A percentile compares a stretch with the other conserved stretches of the same genome.
Conservation (phyloP, 352 stramenopile species). For the Phytophthora gonapodyides region DNA sequence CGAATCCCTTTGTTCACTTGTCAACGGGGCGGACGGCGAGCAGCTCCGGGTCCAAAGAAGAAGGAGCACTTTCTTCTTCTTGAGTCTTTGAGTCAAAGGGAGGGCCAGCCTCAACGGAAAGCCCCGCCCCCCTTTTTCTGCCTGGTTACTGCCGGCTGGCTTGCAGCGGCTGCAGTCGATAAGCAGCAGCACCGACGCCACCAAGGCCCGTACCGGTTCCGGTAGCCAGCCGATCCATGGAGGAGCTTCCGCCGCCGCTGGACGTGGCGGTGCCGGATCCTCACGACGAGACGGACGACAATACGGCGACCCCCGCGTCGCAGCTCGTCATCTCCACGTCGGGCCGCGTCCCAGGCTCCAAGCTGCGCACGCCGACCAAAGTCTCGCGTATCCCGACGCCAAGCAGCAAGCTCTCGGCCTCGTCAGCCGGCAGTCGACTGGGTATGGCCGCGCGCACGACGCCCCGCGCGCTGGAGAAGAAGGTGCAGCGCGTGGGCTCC, state of each 20-base stretch:
- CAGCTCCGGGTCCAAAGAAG: not conserved
- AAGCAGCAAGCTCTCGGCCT: slow-evolving; percentile 17
- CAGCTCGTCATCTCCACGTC: slow-evolving; percentile 32
- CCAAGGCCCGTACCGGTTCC: not conserved
- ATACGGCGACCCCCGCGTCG: slow-evolving; percentile 23
- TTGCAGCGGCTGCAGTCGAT: slow-evolving; percentile 13
- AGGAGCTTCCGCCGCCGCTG: not conserved
- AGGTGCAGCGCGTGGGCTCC: slow-evolving; percentile 37
- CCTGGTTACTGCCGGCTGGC: slow-evolving; percentile 20
- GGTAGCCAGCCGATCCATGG: not conserved
- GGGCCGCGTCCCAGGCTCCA: slow-evolving; percentile 13
- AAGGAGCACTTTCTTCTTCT: not conserved
- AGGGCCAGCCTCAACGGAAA: slow-evolving; percentile 12
- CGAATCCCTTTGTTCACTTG: slow-evolving; percentile 9
- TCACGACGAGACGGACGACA: slow-evolving; percentile 19
- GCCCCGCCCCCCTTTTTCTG: slow-evolving; percentile 23
- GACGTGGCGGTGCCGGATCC: slow-evolving; percentile 13
- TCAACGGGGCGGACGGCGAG: slow-evolving; percentile 2
- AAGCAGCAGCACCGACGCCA: slow-evolving; percentile 7
- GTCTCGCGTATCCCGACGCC: slow-evolving; percentile 35
- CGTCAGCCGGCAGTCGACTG: slow-evolving; percentile 25
- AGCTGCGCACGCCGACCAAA: slow-evolving; percentile 32
- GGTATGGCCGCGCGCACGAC: slow-evolving; percentile 50
- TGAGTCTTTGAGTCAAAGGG: not conserved
- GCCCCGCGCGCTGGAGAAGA: slow-evolving; percentile 43